Base-by-base conservation (phyloP, 768 basidiomycete genomes). In the Mrakia frigida region DNA sequence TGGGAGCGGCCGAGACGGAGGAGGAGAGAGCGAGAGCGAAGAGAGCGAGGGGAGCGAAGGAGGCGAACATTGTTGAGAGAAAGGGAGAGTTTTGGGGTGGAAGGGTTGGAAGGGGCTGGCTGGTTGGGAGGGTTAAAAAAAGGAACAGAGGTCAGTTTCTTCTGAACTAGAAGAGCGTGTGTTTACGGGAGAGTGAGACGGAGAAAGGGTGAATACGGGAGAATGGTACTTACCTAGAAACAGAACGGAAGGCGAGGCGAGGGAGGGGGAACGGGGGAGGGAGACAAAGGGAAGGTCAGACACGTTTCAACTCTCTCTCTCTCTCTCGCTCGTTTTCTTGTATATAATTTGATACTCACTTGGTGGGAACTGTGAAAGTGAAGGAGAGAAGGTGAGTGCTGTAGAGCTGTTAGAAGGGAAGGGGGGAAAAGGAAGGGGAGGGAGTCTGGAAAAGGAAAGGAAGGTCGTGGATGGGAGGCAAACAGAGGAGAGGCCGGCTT, bases 21-120 rank as follows among this genome's bases (percentile, higher is more conserved):
- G 75, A 77, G 61, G 75, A 77, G 61, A 77, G 75, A 21, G 75
- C 74, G 50, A 69, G 46, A 52, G 67, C 68, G 46, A 70, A 60
- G 70, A 76, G 60, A 28, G 75, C 43, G 70, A 77, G 60, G 39
- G 43, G 52, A 28, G 74, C 37, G 65, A 70, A 7, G 74, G 74
- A 33, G 46, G 46, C 46, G 59, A 75, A 59, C 74, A 75, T 75
- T 46, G 13, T 59, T 74, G 73, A 61, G 33, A 14, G 21, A 35
- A 67, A 65, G 28, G 61, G 43, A 61, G 37, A 11, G 13, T n/a
- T 28, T 31, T 11, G 43, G 28, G 50, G 43, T 2, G 69, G 46
- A 16, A 41, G 25, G 41, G 69, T 33, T 70, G 41, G 25, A 65
- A 35, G 59, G 56, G 37, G 46, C 46, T 50, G 46, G 46, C 21